Evolutionary conservation across 176 grass and related monocot species (phyloP), one percentile per base, ranked within the genome.

Genomic region (Saccharum spontaneum): DNA sequence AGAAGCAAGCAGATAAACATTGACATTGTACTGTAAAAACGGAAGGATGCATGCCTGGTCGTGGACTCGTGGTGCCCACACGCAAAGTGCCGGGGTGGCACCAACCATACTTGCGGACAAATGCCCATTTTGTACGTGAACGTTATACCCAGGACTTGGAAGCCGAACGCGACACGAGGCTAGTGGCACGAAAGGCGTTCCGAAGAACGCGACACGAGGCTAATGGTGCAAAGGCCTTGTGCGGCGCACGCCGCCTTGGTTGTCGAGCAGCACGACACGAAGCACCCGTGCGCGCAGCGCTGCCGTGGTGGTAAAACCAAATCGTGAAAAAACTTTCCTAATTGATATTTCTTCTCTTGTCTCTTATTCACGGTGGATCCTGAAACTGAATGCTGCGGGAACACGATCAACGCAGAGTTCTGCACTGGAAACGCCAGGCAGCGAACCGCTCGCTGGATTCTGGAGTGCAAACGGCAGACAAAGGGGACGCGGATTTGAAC

Each of bases 401-500:
- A 3, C 50, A 34, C 7, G 31, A 76, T 54, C 24, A 31, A 8
- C 71, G 71, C 71, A 0, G 71, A 36, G 64, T 18, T 22, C 10
- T 62, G 59, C n/a, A 62, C 10, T 62, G 59, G 59, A 26, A 62
- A 62, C 59, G 59, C 59, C 22, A 60, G 55, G 22, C 55, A 60
- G 22, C 20, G 69, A 70, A 37, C 18, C 26, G 30, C 63, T 16
- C 26, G 30, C 63, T 16, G 63, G 66, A 5, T 23, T 44, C n/a
- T 26, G 45, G 45, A 75, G 26, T 20, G 45, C 26, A 43, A 73
- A 30, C 70, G 70, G 70, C 70, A 73, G 70, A 73, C 70, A 73
- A 1, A 72, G 69, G n/a, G 2, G 3, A 13, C 24, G 11, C 41
- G 61, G 5, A 52, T 22, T 50, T 34, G 73, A n/a, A 43, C 57